Evolutionary conservation across 2,329 filamentous ascomycete species (phyloP).

Genomic region (Arthrinium puccinioides): DNA sequence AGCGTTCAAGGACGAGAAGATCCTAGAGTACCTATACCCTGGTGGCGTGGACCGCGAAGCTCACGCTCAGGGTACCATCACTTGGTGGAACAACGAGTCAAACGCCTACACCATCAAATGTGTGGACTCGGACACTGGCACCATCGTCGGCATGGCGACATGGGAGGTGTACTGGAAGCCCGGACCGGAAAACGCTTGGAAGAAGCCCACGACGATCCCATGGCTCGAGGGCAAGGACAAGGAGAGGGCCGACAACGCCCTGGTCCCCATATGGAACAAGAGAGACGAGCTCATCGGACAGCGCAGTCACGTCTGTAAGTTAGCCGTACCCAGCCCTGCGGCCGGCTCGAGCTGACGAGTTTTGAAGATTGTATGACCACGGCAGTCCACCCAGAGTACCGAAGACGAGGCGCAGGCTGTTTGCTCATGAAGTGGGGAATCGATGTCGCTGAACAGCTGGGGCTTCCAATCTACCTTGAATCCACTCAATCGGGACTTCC

Average conservation of each 20-base stretch:
- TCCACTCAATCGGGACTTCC: conserved; percentile 9
- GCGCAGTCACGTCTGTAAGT: conserved; percentile 16
- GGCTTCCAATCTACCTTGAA: conserved; percentile 16
- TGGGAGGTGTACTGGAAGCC: conserved; percentile 18
- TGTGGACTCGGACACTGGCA: conserved; percentile 14
- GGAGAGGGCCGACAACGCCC: conserved; percentile 11
- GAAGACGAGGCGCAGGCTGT: conserved; percentile 13
- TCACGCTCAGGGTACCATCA: conserved; percentile 6
- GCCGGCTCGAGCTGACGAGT: no score
- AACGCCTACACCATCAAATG: conserved; percentile 16
- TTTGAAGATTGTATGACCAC: conserved; percentile 15
- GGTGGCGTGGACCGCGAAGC: conserved; percentile 9
- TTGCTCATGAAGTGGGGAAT: conserved; percentile 16
- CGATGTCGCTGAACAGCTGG: conserved; percentile 13
- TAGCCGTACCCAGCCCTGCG: no score
- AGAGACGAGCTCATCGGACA: conserved; percentile 17
- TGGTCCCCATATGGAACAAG: conserved; percentile 14
- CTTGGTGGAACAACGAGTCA: conserved; percentile 7
- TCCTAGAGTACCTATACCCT: conserved; percentile 9
- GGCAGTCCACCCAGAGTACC: conserved; percentile 16
- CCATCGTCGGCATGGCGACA: conserved; percentile 16
- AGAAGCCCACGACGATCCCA: conserved; percentile 11
- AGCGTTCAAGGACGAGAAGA: conserved; percentile 14
- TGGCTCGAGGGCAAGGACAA: conserved; percentile 15
- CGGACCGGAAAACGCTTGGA: conserved; percentile 12